Percentiles rank a stretch among this genome's conserved stretches.
These are phyloP conservation scores for Sclerotinia trifoliorum DNA, from an alignment of 2,329 filamentous ascomycete genomes.

Conservation along the genomic window DNA sequence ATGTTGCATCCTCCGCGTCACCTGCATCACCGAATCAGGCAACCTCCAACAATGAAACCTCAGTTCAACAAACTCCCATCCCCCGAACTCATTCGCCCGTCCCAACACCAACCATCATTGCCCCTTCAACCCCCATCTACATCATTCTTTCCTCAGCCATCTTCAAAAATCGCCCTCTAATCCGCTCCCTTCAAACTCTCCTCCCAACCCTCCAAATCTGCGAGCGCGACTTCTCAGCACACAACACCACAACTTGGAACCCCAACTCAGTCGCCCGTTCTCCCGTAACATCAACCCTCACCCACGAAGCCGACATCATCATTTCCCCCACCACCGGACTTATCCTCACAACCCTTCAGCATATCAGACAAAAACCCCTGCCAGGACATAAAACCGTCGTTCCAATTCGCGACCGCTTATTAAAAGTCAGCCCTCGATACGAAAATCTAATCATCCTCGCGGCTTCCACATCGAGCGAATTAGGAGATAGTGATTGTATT, in stretches of 20 bases:
- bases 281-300: slow-evolving; percentile 43
- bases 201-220: slow-evolving; percentile 54
- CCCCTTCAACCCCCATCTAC: slow-evolving; percentile 36
- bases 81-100: slow-evolving; percentile 15
- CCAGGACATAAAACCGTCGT: slow-evolving; percentile 55
- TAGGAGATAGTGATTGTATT: slow-evolving; percentile 33
- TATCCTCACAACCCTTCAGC: slow-evolving; percentile 68
- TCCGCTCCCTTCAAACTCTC: slow-evolving; percentile 50
- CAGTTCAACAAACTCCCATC: slow-evolving; percentile 26
- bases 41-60: neutral
- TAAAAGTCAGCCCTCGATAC: slow-evolving; percentile 57
- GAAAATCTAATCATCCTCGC: slow-evolving; percentile 68
- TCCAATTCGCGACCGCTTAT: slow-evolving; percentile 56
- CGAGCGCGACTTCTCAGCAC: slow-evolving; percentile 57
- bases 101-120: slow-evolving; percentile 27
- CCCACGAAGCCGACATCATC: slow-evolving; percentile 68
- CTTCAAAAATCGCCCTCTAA: slow-evolving; percentile 46
- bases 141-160: slow-evolving; percentile 55
- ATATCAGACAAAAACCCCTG: slow-evolving; percentile 68
- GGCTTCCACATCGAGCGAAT: slow-evolving; percentile 48
- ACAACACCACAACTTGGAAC: slow-evolving; percentile 42
- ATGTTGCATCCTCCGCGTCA: neutral
- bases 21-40: neutral
- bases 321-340: slow-evolving; percentile 68
- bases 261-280: slow-evolving; percentile 40